A percentile compares a stretch with the other conserved stretches of the same genome.
Evolutionary conservation across 2,329 filamentous ascomycete species (phyloP).

Genomic region (Aspergillus vadensis): DNA sequence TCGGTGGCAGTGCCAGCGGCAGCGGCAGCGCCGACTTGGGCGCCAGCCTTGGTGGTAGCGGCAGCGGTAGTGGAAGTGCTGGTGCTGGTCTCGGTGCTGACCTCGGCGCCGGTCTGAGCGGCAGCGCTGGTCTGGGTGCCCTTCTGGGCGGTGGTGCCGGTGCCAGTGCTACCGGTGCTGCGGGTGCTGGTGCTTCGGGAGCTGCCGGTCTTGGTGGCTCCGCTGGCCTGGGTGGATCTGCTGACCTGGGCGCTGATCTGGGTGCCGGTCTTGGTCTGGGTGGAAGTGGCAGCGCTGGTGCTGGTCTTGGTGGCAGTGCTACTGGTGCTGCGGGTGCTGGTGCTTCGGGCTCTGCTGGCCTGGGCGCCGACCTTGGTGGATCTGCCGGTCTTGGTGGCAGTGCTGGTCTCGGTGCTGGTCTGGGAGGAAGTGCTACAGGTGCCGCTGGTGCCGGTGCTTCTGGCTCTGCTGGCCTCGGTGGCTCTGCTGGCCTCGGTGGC

Average conservation of each 20-base stretch:
- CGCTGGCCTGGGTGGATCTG: neutral
- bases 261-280: neutral
- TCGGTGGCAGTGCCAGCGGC: conserved; percentile 1
- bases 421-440: neutral
- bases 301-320: neutral
- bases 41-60: conserved; percentile 3
- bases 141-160: neutral
- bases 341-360: neutral
- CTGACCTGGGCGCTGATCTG: neutral
- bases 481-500: neutral
- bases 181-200: neutral
- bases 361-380: neutral
- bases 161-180: neutral
- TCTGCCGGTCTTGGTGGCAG: neutral
- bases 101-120: neutral
- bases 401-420: neutral
- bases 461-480: neutral
- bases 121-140: conserved; percentile 4
- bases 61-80: conserved; percentile 7
- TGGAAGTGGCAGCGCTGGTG: neutral
- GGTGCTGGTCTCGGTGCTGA: conserved; percentile 7
- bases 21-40: neutral
- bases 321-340: neutral
- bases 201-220: neutral
- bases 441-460: neutral